Evolutionary conservation across 805 yeast genomes (phyloP).

Genomic region (Metschnikowia peoriensis): DNA sequence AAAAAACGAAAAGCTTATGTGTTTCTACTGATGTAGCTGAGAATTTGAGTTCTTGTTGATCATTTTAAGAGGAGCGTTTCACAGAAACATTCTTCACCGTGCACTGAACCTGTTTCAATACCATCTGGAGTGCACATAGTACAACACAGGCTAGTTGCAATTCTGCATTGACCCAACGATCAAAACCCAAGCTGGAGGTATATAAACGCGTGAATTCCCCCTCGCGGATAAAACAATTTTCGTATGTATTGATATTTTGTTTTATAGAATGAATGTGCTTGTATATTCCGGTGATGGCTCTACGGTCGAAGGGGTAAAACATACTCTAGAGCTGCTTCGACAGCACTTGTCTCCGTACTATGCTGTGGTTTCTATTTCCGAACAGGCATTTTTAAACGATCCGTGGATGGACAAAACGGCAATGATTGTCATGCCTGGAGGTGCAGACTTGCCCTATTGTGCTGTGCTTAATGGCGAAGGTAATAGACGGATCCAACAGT

Average conservation of each 20-base stretch:
- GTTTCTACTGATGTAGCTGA: too few species aligned
- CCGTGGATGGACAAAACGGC: constrained; percentile 83
- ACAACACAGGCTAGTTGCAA: too few species aligned
- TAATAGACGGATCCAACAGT: constrained; percentile 57
- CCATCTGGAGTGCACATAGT: too few species aligned
- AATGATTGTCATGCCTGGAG: constrained; percentile 88
- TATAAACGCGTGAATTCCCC: neutral
- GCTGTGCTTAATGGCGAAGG: constrained; percentile 68
- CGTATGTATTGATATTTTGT: too few species aligned
- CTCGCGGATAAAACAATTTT: neutral
- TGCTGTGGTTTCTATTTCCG: constrained; percentile 74
- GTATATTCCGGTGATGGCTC: constrained; percentile 63
- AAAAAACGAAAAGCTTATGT: too few species aligned
- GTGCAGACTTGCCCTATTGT: constrained; percentile 91
- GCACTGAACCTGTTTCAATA: too few species aligned
- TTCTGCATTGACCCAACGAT: neutral
- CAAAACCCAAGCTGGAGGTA: too few species aligned
- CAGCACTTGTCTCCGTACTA: constrained; percentile 79
- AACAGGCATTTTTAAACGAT: constrained; percentile 62
- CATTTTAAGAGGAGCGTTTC: too few species aligned
- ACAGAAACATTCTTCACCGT: too few species aligned
- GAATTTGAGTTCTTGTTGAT: too few species aligned
- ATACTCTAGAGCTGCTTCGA: constrained; percentile 74
- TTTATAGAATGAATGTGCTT: constrained; percentile 17
- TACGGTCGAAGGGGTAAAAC: constrained; percentile 81